Evolutionary conservation across 257 asterid genomes (phyloP), one percentile per base, ranked within the genome.

Genomic region (Petunia axillaris): DNA sequence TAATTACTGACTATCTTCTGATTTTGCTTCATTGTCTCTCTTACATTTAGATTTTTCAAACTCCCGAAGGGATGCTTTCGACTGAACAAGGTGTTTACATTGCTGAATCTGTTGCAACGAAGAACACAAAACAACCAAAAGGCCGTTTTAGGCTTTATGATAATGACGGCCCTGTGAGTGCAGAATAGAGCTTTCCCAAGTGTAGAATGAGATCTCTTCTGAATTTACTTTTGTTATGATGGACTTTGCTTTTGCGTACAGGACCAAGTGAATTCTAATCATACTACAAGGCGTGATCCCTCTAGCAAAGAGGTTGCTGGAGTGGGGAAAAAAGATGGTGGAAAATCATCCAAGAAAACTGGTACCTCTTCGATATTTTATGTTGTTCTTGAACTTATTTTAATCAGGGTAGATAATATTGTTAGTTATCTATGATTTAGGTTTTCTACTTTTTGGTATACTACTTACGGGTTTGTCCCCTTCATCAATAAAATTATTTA

Each of bases 61-160:
- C 98, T 48, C 97, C 99, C 41, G 98, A 93, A 80, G 97, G 99
- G 84, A 85, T 82, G 89, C 97, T 95, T 81, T 93, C 97, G 25
- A 92, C 91, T 54, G 99, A 95, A 89, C 96, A 82, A 87, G 98
- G 99, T 83, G 92, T 95, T 88, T 93, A 93, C 86, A 76, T 95
- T 76, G 97, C 97, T 48, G 98, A 93, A 81, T 92, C 91, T 84
- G 92, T 92, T 87, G 89, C 83, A 62, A 71, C 94, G 35, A 92
- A 85, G 87, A 93, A 93, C 84, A 89, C 90, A 87, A 92, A 86
- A 80, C 98, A 90, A 85, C 97, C 98, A 37, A 95, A 95, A 89
- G 98, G 97, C n/a, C 97, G 98, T 76, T 91, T 91, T 83, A 90
- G 91, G 73, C 82, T 79, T 59, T 94, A 91, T 80, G 97, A 92